Percentiles rank a stretch among this genome's conserved stretches.
Evolutionary conservation across 257 asterid genomes (phyloP).

Genomic region (Przewalskia tangutica): DNA sequence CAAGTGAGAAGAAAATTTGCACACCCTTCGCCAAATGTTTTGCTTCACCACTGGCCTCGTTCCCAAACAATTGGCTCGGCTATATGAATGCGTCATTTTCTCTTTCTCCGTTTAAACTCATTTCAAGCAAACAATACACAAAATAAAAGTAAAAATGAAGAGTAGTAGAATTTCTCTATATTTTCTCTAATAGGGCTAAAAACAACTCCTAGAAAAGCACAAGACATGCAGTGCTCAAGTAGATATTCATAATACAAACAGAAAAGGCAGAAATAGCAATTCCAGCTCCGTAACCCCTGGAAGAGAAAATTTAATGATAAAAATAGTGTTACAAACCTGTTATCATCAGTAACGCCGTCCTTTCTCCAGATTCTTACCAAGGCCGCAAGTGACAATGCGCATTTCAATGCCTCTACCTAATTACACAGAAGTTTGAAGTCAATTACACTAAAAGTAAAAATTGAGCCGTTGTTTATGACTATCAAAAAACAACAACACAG

Average conservation of each 20-base stretch:
- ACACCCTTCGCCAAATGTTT: too few relatives aligned
- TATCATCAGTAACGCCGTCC: conserved; percentile 89
- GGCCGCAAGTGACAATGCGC: conserved; percentile 82
- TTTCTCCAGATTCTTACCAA: conserved; percentile 74
- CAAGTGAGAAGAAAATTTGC: too few relatives aligned
- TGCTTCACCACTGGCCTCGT: too few relatives aligned
- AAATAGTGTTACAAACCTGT: conserved; percentile 42
- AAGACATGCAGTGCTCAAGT: not conserved
- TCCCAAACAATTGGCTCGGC: not conserved
- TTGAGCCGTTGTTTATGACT: not conserved
- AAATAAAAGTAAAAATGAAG: not conserved
- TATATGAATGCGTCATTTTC: not conserved
- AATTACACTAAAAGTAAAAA: not conserved
- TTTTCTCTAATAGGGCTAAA: not conserved
- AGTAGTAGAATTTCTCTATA: not conserved
- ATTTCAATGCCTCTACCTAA: conserved; percentile 94
- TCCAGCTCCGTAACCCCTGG: not conserved
- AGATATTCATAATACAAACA: not conserved
- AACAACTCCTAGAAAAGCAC: not conserved
- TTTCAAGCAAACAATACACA: not conserved
- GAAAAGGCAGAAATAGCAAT: not conserved
- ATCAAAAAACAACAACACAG: not conserved
- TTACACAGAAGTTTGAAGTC: not conserved
- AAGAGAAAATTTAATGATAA: not conserved
- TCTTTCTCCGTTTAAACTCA: not conserved